Base-by-base conservation (phyloP, 2,329 filamentous ascomycete species). In the Aspergillus sp. region DNA sequence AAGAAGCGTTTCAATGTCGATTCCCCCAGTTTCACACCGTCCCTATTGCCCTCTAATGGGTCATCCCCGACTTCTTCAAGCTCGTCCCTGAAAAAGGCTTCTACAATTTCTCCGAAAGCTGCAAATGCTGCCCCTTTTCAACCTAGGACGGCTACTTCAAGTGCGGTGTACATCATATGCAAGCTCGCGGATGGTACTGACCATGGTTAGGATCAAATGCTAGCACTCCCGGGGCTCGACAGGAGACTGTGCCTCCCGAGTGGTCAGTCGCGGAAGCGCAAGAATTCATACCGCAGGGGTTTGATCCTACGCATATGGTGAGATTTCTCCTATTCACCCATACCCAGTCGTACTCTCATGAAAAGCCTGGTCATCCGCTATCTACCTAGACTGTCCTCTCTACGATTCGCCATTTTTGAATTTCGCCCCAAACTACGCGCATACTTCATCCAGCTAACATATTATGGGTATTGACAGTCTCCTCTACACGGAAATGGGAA, bases 11-110 rank as follows among this genome's bases (percentile, higher is more conserved):
- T 99, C 64, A 99, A 96, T 74, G 95, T 96, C 69, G 95, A 98
- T 69, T 98, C 95, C 8, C 93, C 95, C 12, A 91, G 93, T 48
- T 99, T 99, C 73, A 97, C 91, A 0, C 93, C 93, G 38, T 78
- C 84, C 13, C 53, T 73, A 26, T 58, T 75, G 15, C 69, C 74
- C 34, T 66, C 70, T 32, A 77, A 77, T 53, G 75, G 74, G 36
- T 70, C 70, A 2, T 70, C 70, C 12, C 65, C 66, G 9, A 66
- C 64, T 12, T 53, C 52, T 3, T 60, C 64, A 18, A 55, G 62
- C 39, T 63, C 70, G 22, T 61, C 59, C 4, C 48, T 59, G 32
- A 91, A 91, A 74, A 89, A 89, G 67, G 83, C 88, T 9, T 88
- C 88, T 8, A 72, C 75, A 11, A 92, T 98, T 62, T 95, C 93